These are phyloP conservation scores for Monosporascus sp. DNA, from an alignment of 2,329 filamentous ascomycete genomes.

Conservation along the genomic window DNA sequence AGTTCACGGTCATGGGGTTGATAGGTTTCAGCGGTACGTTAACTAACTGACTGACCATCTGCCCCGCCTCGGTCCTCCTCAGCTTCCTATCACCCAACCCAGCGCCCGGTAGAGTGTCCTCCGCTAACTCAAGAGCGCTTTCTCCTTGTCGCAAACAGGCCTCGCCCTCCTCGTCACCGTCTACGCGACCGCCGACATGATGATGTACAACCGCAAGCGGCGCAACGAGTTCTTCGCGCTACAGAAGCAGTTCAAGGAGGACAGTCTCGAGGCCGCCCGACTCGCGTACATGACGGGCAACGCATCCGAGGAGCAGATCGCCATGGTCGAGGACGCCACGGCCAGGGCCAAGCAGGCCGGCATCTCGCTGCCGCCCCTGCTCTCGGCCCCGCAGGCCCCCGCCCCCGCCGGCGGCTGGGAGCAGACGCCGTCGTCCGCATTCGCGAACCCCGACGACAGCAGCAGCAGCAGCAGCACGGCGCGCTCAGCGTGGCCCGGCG, in stretches of 20 bases:
- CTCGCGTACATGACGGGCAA: constrained; percentile 55
- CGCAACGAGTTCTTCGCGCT: constrained; percentile 53
- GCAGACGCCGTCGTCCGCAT: no score
- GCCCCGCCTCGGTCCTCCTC: no score
- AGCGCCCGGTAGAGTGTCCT: no score
- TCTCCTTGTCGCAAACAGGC: constrained; percentile 26
- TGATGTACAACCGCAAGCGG: constrained; percentile 54
- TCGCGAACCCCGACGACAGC: no score
- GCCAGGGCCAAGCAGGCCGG: constrained; percentile 39
- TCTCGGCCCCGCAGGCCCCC: constrained; percentile 34
- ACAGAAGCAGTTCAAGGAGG: constrained; percentile 47
- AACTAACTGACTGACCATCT: neutral
- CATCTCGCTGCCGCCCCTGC: constrained; percentile 44
- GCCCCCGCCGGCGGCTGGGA: constrained; percentile 20
- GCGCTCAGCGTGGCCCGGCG: constrained; percentile 18
- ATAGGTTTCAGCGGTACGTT: constrained; percentile 51
- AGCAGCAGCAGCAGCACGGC: neutral
- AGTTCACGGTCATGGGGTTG: constrained; percentile 47
- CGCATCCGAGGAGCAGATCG: constrained; percentile 50
- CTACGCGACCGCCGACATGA: constrained; percentile 58
- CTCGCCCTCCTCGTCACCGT: constrained; percentile 50
- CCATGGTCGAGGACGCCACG: constrained; percentile 53
- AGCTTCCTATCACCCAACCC: no score
- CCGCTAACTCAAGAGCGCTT: neutral
- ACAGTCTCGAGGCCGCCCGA: constrained; percentile 51